Percentiles rank a stretch among this genome's conserved stretches.
phyloP scores from a whole-genome alignment of 169 alveolate genomes.

The Plasmodium berghei region DNA sequence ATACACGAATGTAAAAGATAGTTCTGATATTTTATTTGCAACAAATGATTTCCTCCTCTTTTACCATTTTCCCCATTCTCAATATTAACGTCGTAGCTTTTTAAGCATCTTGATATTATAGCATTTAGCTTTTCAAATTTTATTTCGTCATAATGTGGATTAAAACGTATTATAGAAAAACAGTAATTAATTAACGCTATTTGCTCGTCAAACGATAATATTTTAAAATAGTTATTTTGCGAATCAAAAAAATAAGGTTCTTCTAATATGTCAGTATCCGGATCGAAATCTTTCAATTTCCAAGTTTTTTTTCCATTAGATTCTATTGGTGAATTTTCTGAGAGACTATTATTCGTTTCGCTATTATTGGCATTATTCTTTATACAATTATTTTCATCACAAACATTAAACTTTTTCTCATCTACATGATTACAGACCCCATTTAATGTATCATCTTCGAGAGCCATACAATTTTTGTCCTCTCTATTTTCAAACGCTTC shows the following conservation, averaged over 20 bases:
- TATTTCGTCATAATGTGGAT: constrained; percentile 83
- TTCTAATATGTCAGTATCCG: constrained; percentile 85
- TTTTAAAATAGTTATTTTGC: constrained; percentile 74
- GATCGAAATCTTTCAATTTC: constrained; percentile 78
- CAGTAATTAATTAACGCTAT: constrained; percentile 78
- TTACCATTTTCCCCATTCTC: not conserved
- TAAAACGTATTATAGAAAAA: constrained; percentile 67
- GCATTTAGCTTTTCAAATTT: constrained; percentile 82
- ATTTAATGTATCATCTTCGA: not conserved
- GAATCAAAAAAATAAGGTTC: constrained; percentile 79
- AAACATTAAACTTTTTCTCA: too few relatives aligned
- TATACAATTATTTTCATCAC: not conserved
- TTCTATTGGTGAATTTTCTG: not conserved
- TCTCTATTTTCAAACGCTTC: not conserved
- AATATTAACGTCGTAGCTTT: constrained; percentile 41
- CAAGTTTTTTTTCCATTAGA: constrained; percentile 55
- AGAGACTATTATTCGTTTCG: not conserved
- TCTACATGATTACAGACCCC: not conserved
- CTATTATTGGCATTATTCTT: not conserved
- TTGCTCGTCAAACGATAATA: constrained; percentile 78
- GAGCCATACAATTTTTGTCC: not conserved
- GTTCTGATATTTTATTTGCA: constrained; percentile 65
- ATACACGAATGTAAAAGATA: constrained; percentile 81
- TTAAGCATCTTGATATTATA: constrained; percentile 79
- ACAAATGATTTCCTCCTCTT: constrained; percentile 14